Conservation (phyloP, 179 eudicot genomes). For the Vitellaria paradoxa region DNA sequence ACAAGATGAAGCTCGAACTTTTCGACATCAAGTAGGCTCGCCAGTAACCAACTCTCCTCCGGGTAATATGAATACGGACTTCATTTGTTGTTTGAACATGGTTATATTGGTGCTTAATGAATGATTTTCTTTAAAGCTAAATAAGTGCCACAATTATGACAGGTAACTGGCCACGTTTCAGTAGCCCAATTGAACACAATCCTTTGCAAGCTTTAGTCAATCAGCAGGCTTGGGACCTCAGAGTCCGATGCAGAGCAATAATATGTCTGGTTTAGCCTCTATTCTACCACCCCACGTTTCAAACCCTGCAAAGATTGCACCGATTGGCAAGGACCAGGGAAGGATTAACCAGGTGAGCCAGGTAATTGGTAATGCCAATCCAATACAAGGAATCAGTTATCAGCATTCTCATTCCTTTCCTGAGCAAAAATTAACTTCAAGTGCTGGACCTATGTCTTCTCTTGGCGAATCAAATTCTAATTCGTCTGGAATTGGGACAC, state of each 20-base stretch:
- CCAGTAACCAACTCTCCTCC: slow-evolving; percentile 56
- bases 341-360: slow-evolving; percentile 21
- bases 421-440: slow-evolving; percentile 27
- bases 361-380: slow-evolving; percentile 12
- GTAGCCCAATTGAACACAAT: slow-evolving; percentile 43
- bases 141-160: slow-evolving; percentile 1
- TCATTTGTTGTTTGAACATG: neutral
- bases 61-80: slow-evolving; percentile 19
- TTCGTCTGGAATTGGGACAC: slow-evolving; percentile 38
- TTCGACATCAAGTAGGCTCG: slow-evolving; percentile 45
- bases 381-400: slow-evolving; percentile 25
- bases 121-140: slow-evolving; percentile 4
- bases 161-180: slow-evolving; percentile 49
- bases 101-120: neutral
- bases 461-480: slow-evolving; percentile 35
- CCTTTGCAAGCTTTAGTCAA: slow-evolving; percentile 39
- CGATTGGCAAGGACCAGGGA: slow-evolving; percentile 45
- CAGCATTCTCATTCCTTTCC: slow-evolving; percentile 34
- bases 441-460: slow-evolving; percentile 36
- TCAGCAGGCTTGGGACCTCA: slow-evolving; percentile 32
- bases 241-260: slow-evolving; percentile 38
- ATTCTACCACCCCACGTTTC: slow-evolving; percentile 34
- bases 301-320: slow-evolving; percentile 42
- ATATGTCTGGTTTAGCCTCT: slow-evolving; percentile 41
- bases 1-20: slow-evolving; percentile 41